Evolutionary conservation across 441 rosid genomes (phyloP).

Genomic region (Adansonia madagascariensis): DNA sequence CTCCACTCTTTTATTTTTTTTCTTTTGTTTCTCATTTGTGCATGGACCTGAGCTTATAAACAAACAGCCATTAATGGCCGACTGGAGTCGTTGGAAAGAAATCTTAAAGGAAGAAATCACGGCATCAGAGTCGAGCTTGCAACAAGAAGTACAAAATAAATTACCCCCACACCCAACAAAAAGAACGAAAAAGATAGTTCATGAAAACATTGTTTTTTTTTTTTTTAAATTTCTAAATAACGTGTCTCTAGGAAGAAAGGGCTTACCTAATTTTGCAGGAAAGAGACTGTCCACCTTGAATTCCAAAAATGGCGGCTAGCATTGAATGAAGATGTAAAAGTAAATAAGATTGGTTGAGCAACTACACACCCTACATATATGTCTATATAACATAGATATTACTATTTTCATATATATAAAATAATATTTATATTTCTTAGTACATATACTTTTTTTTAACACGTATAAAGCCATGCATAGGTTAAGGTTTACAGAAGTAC

Average conservation of each 20-base stretch:
- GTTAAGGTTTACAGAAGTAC: no score
- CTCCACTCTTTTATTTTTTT: background rate
- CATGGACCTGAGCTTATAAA: constrained; percentile 9
- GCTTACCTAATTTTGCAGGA: background rate
- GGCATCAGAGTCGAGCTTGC: background rate
- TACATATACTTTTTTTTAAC: no score
- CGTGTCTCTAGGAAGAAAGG: background rate
- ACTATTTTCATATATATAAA: no score
- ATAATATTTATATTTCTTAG: no score
- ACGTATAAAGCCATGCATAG: no score
- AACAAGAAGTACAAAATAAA: background rate
- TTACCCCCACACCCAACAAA: background rate
- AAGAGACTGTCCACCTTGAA: background rate
- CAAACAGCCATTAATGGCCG: constrained; percentile 20
- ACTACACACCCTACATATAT: background rate
- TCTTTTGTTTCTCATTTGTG: background rate
- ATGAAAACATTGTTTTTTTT: background rate
- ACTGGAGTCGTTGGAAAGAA: constrained; percentile 16
- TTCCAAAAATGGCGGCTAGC: background rate
- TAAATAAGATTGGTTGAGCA: background rate
- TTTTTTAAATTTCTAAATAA: background rate
- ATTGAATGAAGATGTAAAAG: constrained; percentile 11
- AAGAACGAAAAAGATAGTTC: background rate
- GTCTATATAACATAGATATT: background rate
- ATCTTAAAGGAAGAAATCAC: no score